Conservation (phyloP, 345 rosid species). For the Eucalyptus lansdowneana region DNA sequence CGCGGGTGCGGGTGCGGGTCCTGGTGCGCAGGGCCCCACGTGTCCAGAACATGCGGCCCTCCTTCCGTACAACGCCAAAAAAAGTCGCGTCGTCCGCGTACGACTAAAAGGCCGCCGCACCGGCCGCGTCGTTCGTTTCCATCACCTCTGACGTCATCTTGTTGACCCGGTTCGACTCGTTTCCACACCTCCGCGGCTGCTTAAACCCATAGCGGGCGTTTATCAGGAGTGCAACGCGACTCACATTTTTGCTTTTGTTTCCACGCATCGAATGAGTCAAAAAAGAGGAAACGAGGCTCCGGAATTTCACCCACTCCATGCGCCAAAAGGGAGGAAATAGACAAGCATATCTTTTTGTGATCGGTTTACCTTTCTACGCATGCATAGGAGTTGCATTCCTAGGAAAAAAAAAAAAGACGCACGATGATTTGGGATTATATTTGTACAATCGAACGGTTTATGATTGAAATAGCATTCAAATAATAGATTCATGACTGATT, state of each 20-base stretch:
- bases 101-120: not conserved
- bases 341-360: too few relatives aligned
- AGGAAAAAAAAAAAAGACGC: fast-evolving
- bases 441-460: not conserved
- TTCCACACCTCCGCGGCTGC: not conserved
- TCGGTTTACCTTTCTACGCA: too few relatives aligned
- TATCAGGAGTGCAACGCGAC: not conserved
- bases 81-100: not conserved
- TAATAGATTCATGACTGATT: too few relatives aligned
- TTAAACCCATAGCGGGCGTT: not conserved
- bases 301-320: not conserved
- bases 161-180: not conserved
- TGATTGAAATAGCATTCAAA: not conserved
- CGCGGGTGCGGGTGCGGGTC: not conserved
- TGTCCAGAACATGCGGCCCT: not conserved
- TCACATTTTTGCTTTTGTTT: not conserved
- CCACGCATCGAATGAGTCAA: not conserved
- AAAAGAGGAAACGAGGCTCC: not conserved
- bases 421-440: not conserved
- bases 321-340: not conserved
- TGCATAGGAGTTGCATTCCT: too few relatives aligned
- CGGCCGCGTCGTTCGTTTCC: not conserved
- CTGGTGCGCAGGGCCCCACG: not conserved
- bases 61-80: not conserved
- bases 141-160: not conserved